Conservation (phyloP, 495 filamentous ascomycete species). For the Xylaria grammica region DNA sequence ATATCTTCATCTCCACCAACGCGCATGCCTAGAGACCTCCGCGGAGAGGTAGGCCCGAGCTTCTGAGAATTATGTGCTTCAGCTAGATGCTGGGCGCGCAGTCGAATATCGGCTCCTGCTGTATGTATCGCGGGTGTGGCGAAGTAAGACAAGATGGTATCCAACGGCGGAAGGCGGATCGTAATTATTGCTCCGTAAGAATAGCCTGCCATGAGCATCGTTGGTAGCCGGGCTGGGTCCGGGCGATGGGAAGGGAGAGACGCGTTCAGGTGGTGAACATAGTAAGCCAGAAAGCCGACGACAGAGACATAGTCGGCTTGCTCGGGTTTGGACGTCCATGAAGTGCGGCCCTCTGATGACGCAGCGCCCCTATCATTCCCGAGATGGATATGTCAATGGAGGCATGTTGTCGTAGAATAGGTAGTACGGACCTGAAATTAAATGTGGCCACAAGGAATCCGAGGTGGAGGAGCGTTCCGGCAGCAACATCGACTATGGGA, state of each 20-base stretch:
- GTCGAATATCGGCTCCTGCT: constrained; percentile 66
- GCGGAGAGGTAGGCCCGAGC: constrained; percentile 30
- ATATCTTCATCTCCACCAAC: constrained; percentile 46
- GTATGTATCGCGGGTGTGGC: constrained; percentile 53
- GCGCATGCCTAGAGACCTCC: constrained; percentile 41
- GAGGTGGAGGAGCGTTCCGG: constrained; percentile 63
- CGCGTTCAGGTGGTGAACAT: constrained; percentile 58
- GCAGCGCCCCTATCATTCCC: constrained; percentile 71
- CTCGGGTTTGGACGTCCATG: constrained; percentile 84
- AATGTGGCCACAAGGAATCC: constrained; percentile 86
- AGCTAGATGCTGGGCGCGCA: constrained; percentile 68
- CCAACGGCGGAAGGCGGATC: constrained; percentile 67
- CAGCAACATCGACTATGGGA: constrained; percentile 68
- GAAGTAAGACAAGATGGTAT: constrained; percentile 65
- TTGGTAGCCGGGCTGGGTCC: background rate
- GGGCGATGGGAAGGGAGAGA: constrained; percentile 20
- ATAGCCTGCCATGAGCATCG: constrained; percentile 77
- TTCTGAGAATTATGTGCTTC: constrained; percentile 45
- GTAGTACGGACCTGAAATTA: constrained; percentile 77
- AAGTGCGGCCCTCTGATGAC: constrained; percentile 75
- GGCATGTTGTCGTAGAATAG: too few relatives aligned
- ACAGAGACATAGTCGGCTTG: constrained; percentile 80
- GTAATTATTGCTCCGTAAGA: constrained; percentile 90
- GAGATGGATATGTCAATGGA: background rate
- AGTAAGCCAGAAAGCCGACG: constrained; percentile 76